phyloP scores from a whole-genome alignment of 371 early-diverging fungal genomes.

The Rhizomucor pusillus region DNA sequence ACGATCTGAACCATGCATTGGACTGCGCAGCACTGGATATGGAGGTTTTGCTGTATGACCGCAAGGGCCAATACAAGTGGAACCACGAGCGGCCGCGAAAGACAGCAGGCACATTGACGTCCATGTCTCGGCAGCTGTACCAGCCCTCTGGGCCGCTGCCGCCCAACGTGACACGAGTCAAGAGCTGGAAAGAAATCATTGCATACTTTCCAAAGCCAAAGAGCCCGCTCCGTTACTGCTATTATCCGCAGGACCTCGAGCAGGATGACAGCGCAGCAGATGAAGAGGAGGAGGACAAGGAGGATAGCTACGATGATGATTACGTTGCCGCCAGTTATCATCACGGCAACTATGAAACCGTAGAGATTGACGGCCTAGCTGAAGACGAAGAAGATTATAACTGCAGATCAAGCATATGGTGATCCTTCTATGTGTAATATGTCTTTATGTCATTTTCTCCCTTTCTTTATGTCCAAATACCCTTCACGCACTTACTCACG shows the following conservation, averaged over 20 bases:
- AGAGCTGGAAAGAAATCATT: constrained; percentile 42
- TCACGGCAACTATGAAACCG: constrained; percentile 20
- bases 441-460: no score
- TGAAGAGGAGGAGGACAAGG: constrained; percentile 20
- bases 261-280: constrained; percentile 28
- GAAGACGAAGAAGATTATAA: constrained; percentile 6
- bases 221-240: constrained; percentile 36
- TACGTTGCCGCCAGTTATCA: no score
- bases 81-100: constrained; percentile 24
- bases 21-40: constrained; percentile 51
- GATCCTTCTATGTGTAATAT: background rate
- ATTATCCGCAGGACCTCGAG: constrained; percentile 23
- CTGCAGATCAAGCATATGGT: background rate
- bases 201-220: constrained; percentile 43
- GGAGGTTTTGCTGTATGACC: constrained; percentile 50
- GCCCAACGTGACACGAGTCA: constrained; percentile 37
- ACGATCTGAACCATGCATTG: constrained; percentile 42
- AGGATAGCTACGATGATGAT: background rate
- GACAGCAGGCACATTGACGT: constrained; percentile 21
- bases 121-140: constrained; percentile 27
- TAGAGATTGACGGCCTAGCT: constrained; percentile 23
- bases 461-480: no score
- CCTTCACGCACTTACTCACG: no score
- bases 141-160: constrained; percentile 19
- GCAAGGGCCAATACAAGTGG: constrained; percentile 44